Evolutionary conservation across 2,329 filamentous ascomycete species (phyloP).

Genomic region (Domatiomyces catenatus): DNA sequence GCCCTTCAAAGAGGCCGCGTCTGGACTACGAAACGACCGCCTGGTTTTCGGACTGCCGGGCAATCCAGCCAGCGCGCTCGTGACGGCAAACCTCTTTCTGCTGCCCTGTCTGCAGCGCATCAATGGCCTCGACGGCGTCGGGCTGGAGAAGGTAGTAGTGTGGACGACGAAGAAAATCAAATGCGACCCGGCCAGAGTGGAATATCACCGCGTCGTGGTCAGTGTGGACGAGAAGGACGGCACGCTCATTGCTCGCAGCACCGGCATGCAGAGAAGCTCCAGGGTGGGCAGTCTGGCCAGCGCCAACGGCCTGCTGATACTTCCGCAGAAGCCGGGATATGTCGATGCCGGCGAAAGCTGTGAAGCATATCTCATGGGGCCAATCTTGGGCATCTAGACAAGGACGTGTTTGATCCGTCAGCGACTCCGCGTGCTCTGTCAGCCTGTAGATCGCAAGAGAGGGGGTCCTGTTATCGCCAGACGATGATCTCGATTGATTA

Average conservation of each 20-base stretch:
- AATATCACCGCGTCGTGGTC: conserved; percentile 81
- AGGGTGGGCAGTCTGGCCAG: conserved; percentile 74
- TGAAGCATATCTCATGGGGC: conserved; percentile 65
- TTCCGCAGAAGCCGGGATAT: conserved; percentile 42
- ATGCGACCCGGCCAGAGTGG: conserved; percentile 59
- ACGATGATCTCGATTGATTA: too few relatives aligned
- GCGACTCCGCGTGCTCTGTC: too few relatives aligned
- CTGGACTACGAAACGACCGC: conserved; percentile 44
- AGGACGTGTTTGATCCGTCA: too few relatives aligned
- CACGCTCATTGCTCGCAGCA: conserved; percentile 57
- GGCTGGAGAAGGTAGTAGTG: conserved; percentile 59
- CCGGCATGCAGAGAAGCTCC: conserved; percentile 79
- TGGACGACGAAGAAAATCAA: conserved; percentile 55
- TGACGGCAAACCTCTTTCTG: conserved; percentile 89
- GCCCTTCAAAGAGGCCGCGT: conserved; percentile 37
- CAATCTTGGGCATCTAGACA: conserved; percentile 21
- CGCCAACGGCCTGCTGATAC: conserved; percentile 72
- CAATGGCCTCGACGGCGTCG: conserved; percentile 44
- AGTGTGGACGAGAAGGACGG: conserved; percentile 43
- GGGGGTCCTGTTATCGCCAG: too few relatives aligned
- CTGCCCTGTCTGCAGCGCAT: conserved; percentile 69
- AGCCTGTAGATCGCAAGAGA: too few relatives aligned
- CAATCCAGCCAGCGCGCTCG: conserved; percentile 83
- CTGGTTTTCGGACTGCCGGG: conserved; percentile 82
- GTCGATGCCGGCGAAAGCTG: conserved; percentile 54